A percentile compares a stretch with the other conserved stretches of the same genome.
Evolutionary conservation across 148 eudicot genomes (phyloP).

Genomic region (Silene uniflora): DNA sequence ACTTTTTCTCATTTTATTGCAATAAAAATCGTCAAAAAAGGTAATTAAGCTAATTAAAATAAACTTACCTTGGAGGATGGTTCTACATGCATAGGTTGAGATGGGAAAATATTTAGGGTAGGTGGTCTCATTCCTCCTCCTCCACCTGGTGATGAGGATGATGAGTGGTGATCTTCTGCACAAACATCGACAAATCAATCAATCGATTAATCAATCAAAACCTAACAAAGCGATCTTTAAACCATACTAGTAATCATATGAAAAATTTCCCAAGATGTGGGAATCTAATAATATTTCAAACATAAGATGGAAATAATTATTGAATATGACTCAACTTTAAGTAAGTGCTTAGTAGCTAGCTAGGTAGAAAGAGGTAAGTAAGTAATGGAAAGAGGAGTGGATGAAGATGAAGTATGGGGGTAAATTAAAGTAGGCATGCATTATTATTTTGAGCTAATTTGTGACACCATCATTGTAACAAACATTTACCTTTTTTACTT

Average conservation of each 20-base stretch:
- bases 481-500: not conserved
- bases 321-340: slow-evolving; percentile 5
- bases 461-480: slow-evolving; percentile 15
- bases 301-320: not conserved
- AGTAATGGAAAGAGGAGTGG: not conserved
- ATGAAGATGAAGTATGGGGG: not conserved
- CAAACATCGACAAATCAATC: not conserved
- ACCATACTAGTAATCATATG: slow-evolving; percentile 2
- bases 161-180: slow-evolving; percentile 30
- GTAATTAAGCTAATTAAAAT: not conserved
- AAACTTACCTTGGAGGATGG: slow-evolving; percentile 56
- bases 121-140: slow-evolving; percentile 77
- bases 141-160: slow-evolving; percentile 21
- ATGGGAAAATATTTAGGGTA: slow-evolving; percentile 93
- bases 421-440: slow-evolving; percentile 21
- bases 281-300: not conserved
- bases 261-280: slow-evolving; percentile 7
- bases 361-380: not conserved
- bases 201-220: slow-evolving; percentile 1
- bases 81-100: slow-evolving; percentile 95
- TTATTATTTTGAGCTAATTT: slow-evolving; percentile 16
- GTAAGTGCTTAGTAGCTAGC: not conserved
- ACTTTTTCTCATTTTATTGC: too few species aligned
- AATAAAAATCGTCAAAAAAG: too few species aligned
- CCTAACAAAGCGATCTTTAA: not conserved